Percentiles rank a stretch among this genome's conserved stretches.
Evolutionary conservation across 2,329 filamentous ascomycete species (phyloP).

Genomic region (Venturia aucupariae): DNA sequence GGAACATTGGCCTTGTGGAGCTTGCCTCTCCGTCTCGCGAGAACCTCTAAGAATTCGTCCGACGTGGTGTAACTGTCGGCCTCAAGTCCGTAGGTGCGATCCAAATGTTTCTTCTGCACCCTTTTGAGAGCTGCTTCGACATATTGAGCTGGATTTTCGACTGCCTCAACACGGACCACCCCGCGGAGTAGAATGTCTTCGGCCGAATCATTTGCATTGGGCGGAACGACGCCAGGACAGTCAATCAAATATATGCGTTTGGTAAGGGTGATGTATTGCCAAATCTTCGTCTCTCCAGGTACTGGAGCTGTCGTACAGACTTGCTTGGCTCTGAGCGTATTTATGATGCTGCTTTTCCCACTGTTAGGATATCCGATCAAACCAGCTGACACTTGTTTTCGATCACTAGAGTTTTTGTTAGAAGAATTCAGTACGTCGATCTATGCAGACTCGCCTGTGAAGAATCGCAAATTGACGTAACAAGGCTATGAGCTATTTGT

Average conservation of each 20-base stretch:
- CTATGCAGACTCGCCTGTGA: too few species aligned
- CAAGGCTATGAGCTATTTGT: constrained; percentile 83
- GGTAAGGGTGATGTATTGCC: constrained; percentile 96
- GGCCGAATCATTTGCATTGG: constrained; percentile 72
- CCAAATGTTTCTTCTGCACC: constrained; percentile 79
- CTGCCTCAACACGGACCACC: constrained; percentile 89
- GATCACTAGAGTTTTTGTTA: too few species aligned
- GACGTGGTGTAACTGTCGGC: constrained; percentile 68
- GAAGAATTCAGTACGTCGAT: too few species aligned
- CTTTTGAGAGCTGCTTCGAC: constrained; percentile 71
- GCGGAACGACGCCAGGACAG: constrained; percentile 91
- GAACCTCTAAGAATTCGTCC: constrained; percentile 73
- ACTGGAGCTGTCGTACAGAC: constrained; percentile 80
- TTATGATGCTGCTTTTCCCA: constrained; percentile 95
- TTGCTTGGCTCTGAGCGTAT: constrained; percentile 88
- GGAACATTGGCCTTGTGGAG: constrained; percentile 88
- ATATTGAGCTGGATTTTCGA: constrained; percentile 93
- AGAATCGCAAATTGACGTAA: constrained; percentile 87
- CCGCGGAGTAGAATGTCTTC: constrained; percentile 84
- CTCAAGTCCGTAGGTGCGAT: constrained; percentile 69
- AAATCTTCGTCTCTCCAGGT: constrained; percentile 92
- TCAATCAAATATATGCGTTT: constrained; percentile 93
- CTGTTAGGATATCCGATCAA: constrained; percentile 87
- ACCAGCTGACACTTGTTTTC: constrained; percentile 91
- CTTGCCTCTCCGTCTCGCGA: constrained; percentile 80